Evolutionary conservation across 2,329 filamentous ascomycete species (phyloP).

Genomic region (Amphichorda felina): DNA sequence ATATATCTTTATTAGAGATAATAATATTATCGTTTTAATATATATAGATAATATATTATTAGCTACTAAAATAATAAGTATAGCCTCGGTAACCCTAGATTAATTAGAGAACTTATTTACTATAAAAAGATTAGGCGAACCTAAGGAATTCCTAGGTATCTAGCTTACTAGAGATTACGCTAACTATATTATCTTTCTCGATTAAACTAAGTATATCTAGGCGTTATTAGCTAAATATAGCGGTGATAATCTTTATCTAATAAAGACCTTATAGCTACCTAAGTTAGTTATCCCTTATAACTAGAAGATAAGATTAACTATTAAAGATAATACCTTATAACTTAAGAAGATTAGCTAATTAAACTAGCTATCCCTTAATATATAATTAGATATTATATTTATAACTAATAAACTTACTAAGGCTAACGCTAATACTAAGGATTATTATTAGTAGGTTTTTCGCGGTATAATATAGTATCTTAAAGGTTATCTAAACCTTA

Average conservation of each 20-base stretch:
- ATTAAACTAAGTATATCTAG: too few relatives aligned
- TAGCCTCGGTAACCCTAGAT: not conserved
- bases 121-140: not conserved
- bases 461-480: not conserved
- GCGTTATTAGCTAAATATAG: not conserved
- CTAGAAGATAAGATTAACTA: not conserved
- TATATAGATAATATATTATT: not conserved
- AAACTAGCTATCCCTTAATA: not conserved
- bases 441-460: not conserved
- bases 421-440: not conserved
- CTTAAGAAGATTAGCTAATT: not conserved
- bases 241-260: not conserved
- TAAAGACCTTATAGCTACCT: not conserved
- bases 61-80: not conserved
- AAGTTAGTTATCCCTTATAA: not conserved
- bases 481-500: not conserved
- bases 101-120: conserved; percentile 1
- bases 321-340: not conserved
- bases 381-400: not conserved
- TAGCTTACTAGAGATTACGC: too few relatives aligned
- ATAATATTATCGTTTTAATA: not conserved
- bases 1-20: not conserved
- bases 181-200: not conserved
- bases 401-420: not conserved
- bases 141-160: too few relatives aligned